Evolutionary conservation across 2,329 filamentous ascomycete genomes (phyloP).

Genomic region (Ploettnerulaceae sp.): DNA sequence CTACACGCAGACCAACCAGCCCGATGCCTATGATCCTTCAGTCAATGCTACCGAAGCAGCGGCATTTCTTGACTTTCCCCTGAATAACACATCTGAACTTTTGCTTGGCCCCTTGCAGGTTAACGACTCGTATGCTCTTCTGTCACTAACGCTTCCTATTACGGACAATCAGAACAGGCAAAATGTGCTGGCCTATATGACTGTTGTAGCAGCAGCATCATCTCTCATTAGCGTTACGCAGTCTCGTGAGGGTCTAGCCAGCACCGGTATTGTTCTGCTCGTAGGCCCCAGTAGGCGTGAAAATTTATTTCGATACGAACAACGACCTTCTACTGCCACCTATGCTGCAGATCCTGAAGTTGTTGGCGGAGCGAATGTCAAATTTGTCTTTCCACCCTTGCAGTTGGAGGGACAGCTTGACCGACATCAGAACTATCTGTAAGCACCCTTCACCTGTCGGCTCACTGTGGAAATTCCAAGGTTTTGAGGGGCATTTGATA

Average conservation of each 20-base stretch:
- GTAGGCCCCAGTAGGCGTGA: constrained; percentile 61
- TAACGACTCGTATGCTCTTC: constrained; percentile 65
- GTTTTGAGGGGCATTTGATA: too few species aligned
- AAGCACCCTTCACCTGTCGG: constrained; percentile 34
- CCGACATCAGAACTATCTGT: constrained; percentile 43
- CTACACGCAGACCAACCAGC: constrained; percentile 39
- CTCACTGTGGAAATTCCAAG: too few species aligned
- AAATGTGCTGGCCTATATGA: constrained; percentile 78
- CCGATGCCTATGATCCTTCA: constrained; percentile 28
- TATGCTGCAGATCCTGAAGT: constrained; percentile 37
- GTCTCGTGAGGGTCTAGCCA: constrained; percentile 64
- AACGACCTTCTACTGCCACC: constrained; percentile 44
- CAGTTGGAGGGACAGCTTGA: constrained; percentile 38
- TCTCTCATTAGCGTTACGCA: constrained; percentile 57
- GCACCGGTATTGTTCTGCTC: constrained; percentile 65
- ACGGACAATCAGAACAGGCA: constrained; percentile 56
- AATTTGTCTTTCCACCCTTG: constrained; percentile 57
- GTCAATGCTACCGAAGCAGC: constrained; percentile 21
- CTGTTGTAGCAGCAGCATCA: constrained; percentile 65
- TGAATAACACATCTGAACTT: constrained; percentile 51
- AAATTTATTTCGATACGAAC: constrained; percentile 54
- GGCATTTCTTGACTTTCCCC: constrained; percentile 32
- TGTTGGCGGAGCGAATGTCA: constrained; percentile 44
- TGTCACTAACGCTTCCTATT: constrained; percentile 79
- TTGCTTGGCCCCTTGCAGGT: constrained; percentile 56